phyloP scores from a whole-genome alignment of 2,329 filamentous ascomycete species.

The Epichloe hybrida region DNA sequence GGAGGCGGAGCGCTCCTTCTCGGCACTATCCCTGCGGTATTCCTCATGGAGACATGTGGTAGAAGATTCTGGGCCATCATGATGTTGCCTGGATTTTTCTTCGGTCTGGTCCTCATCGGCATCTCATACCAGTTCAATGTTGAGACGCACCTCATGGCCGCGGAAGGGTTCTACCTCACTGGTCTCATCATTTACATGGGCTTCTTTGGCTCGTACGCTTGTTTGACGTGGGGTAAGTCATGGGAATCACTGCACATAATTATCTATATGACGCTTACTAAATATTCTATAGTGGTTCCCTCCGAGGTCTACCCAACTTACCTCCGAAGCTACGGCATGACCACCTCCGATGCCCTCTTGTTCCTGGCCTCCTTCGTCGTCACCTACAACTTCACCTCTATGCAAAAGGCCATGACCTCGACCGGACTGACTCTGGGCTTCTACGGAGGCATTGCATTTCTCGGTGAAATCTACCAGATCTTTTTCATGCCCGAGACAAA shows the following conservation, averaged over 20 bases:
- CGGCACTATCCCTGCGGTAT: slow-evolving; percentile 53
- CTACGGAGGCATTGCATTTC: slow-evolving; percentile 57
- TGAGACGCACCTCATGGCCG: slow-evolving; percentile 29
- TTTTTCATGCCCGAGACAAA: slow-evolving; percentile 68
- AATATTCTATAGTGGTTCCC: slow-evolving; percentile 34
- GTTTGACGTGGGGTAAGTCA: slow-evolving; percentile 39
- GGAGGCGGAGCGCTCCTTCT: slow-evolving; percentile 54
- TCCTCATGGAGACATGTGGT: slow-evolving; percentile 60
- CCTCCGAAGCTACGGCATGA: slow-evolving; percentile 61
- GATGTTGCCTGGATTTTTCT: slow-evolving; percentile 59
- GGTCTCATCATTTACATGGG: slow-evolving; percentile 56
- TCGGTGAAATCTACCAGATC: slow-evolving; percentile 60
- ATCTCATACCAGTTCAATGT: slow-evolving; percentile 44
- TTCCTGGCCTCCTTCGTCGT: slow-evolving; percentile 62
- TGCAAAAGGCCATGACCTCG: slow-evolving; percentile 53
- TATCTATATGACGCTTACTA: too few relatives aligned
- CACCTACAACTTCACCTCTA: slow-evolving; percentile 61
- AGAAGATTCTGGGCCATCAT: slow-evolving; percentile 62
- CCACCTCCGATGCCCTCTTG: slow-evolving; percentile 50
- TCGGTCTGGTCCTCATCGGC: slow-evolving; percentile 55
- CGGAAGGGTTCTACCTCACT: slow-evolving; percentile 49
- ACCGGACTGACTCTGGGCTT: slow-evolving; percentile 57
- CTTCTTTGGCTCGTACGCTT: slow-evolving; percentile 54
- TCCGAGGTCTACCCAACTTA: slow-evolving; percentile 62
- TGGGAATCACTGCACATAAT: background rate